These are phyloP conservation scores for Amanita exitialis DNA, from an alignment of 768 basidiomycete genomes.

Conservation along the genomic window DNA sequence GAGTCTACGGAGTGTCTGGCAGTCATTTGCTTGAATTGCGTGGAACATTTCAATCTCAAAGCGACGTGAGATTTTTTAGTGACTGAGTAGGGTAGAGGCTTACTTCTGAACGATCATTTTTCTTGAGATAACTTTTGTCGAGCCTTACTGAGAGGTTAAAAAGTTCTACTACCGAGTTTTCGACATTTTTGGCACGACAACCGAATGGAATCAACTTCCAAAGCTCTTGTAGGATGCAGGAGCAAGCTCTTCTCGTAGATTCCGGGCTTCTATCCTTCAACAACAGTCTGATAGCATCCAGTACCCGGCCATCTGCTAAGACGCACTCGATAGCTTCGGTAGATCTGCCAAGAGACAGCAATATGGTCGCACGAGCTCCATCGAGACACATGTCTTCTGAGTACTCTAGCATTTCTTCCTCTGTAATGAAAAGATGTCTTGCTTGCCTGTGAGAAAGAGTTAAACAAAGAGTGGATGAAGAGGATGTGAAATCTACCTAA, in stretches of 20 bases:
- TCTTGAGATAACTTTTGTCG: slow-evolving; percentile 8
- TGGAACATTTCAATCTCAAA: slow-evolving; percentile 13
- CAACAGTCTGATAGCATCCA: slow-evolving; percentile 38
- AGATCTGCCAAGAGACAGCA: slow-evolving; percentile 30
- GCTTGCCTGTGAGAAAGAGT: slow-evolving; percentile 29
- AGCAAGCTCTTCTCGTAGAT: slow-evolving; percentile 23
- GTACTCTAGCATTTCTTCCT: slow-evolving; percentile 47
- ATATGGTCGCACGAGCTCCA: slow-evolving; percentile 32
- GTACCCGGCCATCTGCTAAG: slow-evolving; percentile 31
- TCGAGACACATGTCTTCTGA: slow-evolving; percentile 45
- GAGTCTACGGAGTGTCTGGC: background rate
- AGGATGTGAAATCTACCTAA: background rate
- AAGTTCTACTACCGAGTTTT: slow-evolving; percentile 11
- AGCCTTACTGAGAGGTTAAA: slow-evolving; percentile 15
- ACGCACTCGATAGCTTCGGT: slow-evolving; percentile 44
- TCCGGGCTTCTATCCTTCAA: slow-evolving; percentile 21
- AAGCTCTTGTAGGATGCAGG: slow-evolving; percentile 30
- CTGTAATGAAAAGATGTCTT: slow-evolving; percentile 33
- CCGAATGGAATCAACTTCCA: slow-evolving; percentile 39
- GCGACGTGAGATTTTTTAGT: background rate
- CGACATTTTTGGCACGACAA: slow-evolving; percentile 10
- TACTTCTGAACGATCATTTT: slow-evolving; percentile 9
- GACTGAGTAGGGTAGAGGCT: background rate
- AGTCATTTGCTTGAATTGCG: slow-evolving; percentile 1
- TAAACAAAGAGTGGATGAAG: background rate